Percentiles rank a stretch among this genome's conserved stretches.
Evolutionary conservation across 2,329 filamentous ascomycete genomes (phyloP).

Genomic region (Arthrobotrys sphaeroides): DNA sequence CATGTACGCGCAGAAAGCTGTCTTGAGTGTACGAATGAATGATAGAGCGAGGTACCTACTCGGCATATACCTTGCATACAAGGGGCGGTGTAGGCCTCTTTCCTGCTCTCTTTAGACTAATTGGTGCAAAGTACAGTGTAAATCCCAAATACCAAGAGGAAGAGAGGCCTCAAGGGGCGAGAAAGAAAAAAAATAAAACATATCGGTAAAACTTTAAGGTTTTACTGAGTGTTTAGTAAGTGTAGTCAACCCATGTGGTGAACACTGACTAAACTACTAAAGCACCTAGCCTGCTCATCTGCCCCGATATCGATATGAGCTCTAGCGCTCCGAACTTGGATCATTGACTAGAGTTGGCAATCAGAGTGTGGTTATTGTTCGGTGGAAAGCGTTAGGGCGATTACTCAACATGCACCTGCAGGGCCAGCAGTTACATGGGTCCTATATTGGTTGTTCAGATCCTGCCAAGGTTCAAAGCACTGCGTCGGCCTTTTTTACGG

Average conservation of each 20-base stretch:
- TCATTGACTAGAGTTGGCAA: background rate
- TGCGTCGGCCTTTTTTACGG: conserved; percentile 11
- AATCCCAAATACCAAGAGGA: conserved; percentile 6
- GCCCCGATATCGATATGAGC: conserved; percentile 32
- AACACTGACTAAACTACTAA: conserved; percentile 5
- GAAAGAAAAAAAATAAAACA: background rate
- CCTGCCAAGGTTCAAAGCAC: background rate
- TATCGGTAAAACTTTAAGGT: background rate
- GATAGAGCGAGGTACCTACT: background rate
- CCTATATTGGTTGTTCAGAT: background rate
- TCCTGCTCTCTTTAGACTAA: conserved; percentile 5
- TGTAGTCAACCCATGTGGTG: background rate
- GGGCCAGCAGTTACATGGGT: conserved; percentile 9
- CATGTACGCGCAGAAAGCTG: too few relatives aligned
- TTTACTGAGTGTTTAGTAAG: conserved; percentile 15
- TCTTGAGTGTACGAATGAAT: too few relatives aligned
- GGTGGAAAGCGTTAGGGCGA: conserved; percentile 20
- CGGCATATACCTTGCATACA: conserved; percentile 1
- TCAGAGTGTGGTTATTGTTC: background rate
- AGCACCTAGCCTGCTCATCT: background rate
- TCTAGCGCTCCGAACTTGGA: conserved; percentile 21
- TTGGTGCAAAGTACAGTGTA: background rate
- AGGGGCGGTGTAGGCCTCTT: background rate
- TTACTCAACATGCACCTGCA: conserved; percentile 48
- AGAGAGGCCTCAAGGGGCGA: too few relatives aligned